Evolutionary conservation across 2,329 filamentous ascomycete species (phyloP).

Genomic region (Alternaria incomplexa): DNA sequence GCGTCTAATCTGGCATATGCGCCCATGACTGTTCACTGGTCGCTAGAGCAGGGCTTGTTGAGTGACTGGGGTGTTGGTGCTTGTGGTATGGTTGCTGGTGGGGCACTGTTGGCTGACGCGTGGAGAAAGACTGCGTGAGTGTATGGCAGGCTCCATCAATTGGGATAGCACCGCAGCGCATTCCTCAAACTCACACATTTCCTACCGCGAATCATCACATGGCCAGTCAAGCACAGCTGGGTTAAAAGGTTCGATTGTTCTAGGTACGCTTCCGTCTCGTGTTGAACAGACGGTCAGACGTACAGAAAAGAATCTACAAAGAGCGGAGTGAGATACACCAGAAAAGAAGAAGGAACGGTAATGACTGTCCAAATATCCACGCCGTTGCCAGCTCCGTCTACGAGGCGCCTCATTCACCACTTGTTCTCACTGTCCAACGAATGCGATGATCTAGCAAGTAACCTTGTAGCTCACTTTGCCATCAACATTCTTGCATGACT

Average conservation of each 20-base stretch:
- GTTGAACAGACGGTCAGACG: neutral
- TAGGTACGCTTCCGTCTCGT: neutral
- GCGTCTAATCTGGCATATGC: slow-evolving; percentile 76
- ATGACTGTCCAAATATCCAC: neutral
- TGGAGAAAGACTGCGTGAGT: slow-evolving; percentile 51
- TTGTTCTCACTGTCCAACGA: accelerated
- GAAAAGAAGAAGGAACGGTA: neutral
- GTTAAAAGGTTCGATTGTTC: neutral
- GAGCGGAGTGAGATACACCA: neutral
- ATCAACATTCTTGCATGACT: neutral
- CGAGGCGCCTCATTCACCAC: neutral
- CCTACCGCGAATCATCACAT: neutral
- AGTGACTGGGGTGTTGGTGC: slow-evolving; percentile 65
- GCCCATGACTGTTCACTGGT: slow-evolving; percentile 85
- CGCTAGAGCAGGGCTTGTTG: slow-evolving; percentile 63
- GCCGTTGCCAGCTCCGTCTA: neutral
- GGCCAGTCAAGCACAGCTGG: neutral
- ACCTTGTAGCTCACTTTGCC: neutral
- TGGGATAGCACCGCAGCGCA: neutral
- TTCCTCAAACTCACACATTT: neutral
- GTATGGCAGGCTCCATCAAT: neutral
- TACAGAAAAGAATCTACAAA: neutral
- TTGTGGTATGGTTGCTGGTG: slow-evolving; percentile 60
- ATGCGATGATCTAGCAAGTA: neutral
- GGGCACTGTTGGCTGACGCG: slow-evolving; percentile 52